Base-by-base conservation (phyloP, 1,284 basidiomycete genomes). In the Ceratobasidium sp. region DNA sequence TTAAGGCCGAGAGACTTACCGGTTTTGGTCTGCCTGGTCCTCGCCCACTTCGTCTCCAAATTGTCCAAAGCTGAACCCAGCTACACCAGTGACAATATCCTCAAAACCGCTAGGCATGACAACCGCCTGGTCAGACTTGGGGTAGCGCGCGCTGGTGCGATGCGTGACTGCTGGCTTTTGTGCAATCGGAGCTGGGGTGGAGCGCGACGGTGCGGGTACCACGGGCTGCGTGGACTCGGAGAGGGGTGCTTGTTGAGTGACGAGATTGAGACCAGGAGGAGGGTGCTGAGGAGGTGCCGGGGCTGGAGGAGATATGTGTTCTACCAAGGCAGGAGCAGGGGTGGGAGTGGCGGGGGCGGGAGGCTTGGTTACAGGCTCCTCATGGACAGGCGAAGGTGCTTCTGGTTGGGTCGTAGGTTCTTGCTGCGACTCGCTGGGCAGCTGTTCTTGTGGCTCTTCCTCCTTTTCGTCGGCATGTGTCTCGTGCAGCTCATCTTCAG, bases 281-380 rank as follows among this genome's bases (percentile, higher is more conserved):
- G 64, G 32, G 38, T 46, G 23, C 14, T 14, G 62, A 46, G 74
- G 57, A 23, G 76, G 76, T 26, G 73, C 71, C 16, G 72, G 71
- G 11, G 52, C 67, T 52, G 77, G 64, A 21, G 74, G 72, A 6
- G 59, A 26, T 11, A 47, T 30, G 2, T 18, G 28, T 38, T 47
- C n/a, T 14, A 21, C 1, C 30, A 23, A 46, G 2, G 28, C 47
- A 46, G 47, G 46, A 11, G 73, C 47, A 18, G 77, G 77, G 5
- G 30, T 18, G 69, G 64, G 61, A 23, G 73, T 9, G 43, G 62
- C 55, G 9, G 66, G 58, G 49, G 82, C 79, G 21, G 81, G 55
- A 9, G 16, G 79, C 49, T 80, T 79, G 13, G 82, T 78, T 21
- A 77, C 80, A 55, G 77, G 73, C 3, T 79, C 79, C 62, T 79